Conservation (phyloP, 176 grass and related monocot species). For the Carex littledalei region DNA sequence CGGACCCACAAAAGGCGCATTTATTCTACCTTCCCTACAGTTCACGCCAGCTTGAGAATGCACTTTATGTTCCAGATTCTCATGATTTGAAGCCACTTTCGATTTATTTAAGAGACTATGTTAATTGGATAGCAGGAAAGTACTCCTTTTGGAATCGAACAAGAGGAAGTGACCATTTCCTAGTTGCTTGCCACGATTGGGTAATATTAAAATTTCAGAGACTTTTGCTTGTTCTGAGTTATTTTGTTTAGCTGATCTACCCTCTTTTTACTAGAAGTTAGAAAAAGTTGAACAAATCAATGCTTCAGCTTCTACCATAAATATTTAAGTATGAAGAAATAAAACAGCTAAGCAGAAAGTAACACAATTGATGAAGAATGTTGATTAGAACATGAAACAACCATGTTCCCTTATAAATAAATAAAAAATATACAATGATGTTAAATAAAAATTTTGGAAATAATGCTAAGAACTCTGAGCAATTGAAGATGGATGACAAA, state of each 20-base stretch:
- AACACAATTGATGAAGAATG: not conserved
- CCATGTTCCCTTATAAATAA: not conserved
- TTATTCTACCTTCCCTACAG: slow-evolving; percentile 88
- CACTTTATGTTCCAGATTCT: slow-evolving; percentile 51
- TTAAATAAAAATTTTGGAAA: not conserved
- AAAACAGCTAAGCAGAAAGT: not conserved
- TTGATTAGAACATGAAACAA: not conserved
- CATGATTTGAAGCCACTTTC: slow-evolving; percentile 52
- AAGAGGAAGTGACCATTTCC: slow-evolving; percentile 67
- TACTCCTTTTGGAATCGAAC: slow-evolving; percentile 77
- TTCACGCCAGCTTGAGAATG: slow-evolving; percentile 49
- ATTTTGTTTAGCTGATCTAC: not conserved
- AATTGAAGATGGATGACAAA: not conserved
- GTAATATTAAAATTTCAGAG: slow-evolving; percentile 21
- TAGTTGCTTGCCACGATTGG: slow-evolving; percentile 83
- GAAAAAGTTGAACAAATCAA: not conserved
- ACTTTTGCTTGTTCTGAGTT: not conserved
- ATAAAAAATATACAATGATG: not conserved
- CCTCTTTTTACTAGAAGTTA: not conserved
- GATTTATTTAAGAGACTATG: slow-evolving; percentile 54
- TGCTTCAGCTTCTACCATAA: not conserved
- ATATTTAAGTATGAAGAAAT: not conserved
- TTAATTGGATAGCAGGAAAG: slow-evolving; percentile 51
- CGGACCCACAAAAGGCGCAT: slow-evolving; percentile 47
- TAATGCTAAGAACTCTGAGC: not conserved